Evolutionary conservation across 2,329 filamentous ascomycete genomes (phyloP).

Genomic region (Chrysoporthe puriensis): DNA sequence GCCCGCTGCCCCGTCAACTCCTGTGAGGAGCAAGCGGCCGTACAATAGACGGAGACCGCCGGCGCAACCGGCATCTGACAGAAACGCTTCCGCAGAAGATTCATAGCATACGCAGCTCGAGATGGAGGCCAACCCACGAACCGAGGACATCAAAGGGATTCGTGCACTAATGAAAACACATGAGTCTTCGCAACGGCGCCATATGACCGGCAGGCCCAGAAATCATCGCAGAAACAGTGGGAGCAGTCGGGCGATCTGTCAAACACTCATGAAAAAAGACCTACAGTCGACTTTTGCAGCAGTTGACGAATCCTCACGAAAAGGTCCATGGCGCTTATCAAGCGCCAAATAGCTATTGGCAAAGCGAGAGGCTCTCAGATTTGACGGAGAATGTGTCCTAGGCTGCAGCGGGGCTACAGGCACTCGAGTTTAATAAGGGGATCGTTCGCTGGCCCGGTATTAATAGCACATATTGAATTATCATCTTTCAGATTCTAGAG

Average conservation of each 20-base stretch:
- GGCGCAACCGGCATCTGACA: background rate
- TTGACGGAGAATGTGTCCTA: background rate
- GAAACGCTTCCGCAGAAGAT: conserved; percentile 1
- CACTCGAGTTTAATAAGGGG: background rate
- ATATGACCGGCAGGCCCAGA: background rate
- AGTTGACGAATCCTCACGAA: background rate
- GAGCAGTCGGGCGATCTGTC: background rate
- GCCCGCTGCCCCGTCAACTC: conserved; percentile 17
- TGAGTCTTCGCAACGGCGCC: background rate
- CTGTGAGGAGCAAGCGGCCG: conserved; percentile 21
- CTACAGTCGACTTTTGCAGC: background rate
- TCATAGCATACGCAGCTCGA: background rate
- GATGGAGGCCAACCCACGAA: background rate
- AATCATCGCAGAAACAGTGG: background rate
- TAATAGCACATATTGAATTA: background rate
- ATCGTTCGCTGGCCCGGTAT: background rate
- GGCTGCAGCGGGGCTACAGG: background rate
- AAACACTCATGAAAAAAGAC: background rate
- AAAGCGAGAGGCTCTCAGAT: background rate
- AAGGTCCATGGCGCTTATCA: background rate
- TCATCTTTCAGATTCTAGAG: background rate
- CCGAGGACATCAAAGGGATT: background rate
- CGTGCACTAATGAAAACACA: background rate
- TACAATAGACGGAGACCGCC: conserved; percentile 23
- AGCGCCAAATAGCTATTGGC: background rate